Evolutionary conservation across 345 rosid species (phyloP).

Genomic region (Eucalyptus lansdowneana): DNA sequence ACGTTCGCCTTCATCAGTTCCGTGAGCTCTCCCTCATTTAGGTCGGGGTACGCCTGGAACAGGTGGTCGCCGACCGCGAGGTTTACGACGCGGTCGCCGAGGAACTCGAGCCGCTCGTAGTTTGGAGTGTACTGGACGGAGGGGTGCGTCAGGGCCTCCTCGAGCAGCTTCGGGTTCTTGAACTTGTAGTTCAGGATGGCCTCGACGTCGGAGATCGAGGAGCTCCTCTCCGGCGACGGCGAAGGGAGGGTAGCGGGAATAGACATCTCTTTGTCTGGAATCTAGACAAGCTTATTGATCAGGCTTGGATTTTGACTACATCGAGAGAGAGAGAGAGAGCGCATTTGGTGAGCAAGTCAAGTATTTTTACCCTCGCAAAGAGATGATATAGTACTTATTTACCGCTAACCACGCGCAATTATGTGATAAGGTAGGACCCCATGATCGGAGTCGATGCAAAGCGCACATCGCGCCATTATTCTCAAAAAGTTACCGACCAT

Average conservation of each 20-base stretch:
- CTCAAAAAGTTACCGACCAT: too few species aligned
- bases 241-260: background rate
- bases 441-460: too few species aligned
- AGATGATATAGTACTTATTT: too few species aligned
- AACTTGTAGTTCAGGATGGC: constrained; percentile 36
- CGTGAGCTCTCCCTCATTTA: constrained; percentile 41
- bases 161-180: constrained; percentile 25
- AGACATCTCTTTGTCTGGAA: background rate
- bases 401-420: too few species aligned
- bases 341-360: background rate
- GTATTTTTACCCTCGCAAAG: too few species aligned
- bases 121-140: constrained; percentile 15
- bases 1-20: constrained; percentile 43
- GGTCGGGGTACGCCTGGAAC: constrained; percentile 29
- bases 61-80: constrained; percentile 27
- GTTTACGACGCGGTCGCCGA: constrained; percentile 58
- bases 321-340: too few species aligned
- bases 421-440: too few species aligned
- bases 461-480: too few species aligned
- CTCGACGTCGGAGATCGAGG: constrained; percentile 32
- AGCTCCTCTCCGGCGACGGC: constrained; percentile 7
- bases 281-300: background rate
- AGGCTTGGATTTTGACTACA: background rate
- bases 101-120: constrained; percentile 68
- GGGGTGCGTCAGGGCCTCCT: constrained; percentile 65